Percentiles rank a stretch among this genome's conserved stretches.
Conservation (phyloP, 2,329 filamentous ascomycete genomes). For the Calonectria multiphialidica region DNA sequence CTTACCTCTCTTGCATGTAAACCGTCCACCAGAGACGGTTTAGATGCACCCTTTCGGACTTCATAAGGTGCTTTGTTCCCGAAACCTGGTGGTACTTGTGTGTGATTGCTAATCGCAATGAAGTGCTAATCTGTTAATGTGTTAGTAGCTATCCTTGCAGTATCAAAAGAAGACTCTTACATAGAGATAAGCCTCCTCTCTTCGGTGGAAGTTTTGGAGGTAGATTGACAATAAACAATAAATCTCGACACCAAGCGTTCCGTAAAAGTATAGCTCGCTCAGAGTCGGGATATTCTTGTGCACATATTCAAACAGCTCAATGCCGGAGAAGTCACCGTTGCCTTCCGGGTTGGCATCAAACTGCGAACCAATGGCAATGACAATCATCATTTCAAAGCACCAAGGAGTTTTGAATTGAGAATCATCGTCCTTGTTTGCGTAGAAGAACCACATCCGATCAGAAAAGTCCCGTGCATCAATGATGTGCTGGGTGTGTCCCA, state of each 20-base stretch:
- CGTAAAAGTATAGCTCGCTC: slow-evolving; percentile 41
- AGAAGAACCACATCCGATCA: slow-evolving; percentile 43
- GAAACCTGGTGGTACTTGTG: slow-evolving; percentile 46
- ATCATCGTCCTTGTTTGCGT: slow-evolving; percentile 38
- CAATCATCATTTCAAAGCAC: slow-evolving; percentile 43
- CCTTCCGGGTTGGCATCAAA: slow-evolving; percentile 42
- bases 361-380: slow-evolving; percentile 40
- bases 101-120: slow-evolving; percentile 42
- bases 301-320: slow-evolving; percentile 40
- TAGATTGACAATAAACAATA: slow-evolving; percentile 43
- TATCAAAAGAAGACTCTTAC: slow-evolving; percentile 7
- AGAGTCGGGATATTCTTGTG: slow-evolving; percentile 43
- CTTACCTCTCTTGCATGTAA: slow-evolving; percentile 42
- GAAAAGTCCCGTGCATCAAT: slow-evolving; percentile 43
- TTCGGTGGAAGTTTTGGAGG: slow-evolving; percentile 40
- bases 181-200: slow-evolving; percentile 43
- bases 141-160: not conserved
- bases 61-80: slow-evolving; percentile 41
- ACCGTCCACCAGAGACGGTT: slow-evolving; percentile 26
- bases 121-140: slow-evolving; percentile 39
- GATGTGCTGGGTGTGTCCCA: slow-evolving; percentile 43
- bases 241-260: slow-evolving; percentile 45
- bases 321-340: slow-evolving; percentile 39
- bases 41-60: slow-evolving; percentile 38
- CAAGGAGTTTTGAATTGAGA: slow-evolving; percentile 37